Percentiles rank a stretch among this genome's conserved stretches.
These are phyloP conservation scores for Rhizopus microsporus DNA, from an alignment of 371 early-diverging fungal genomes.

Conservation along the genomic window DNA sequence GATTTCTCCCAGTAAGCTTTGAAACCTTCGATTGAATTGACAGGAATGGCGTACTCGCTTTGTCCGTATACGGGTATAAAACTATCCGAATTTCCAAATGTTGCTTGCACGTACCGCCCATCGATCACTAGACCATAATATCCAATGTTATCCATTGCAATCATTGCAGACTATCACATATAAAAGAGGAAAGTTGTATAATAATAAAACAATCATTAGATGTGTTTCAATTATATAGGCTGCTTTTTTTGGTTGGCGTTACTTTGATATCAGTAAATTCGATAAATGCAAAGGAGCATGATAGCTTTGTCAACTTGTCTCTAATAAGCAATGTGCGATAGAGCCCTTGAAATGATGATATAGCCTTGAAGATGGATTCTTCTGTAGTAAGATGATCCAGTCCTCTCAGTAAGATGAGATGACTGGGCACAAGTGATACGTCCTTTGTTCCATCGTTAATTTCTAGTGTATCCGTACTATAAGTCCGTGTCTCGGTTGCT, in stretches of 20 bases:
- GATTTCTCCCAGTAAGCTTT: conserved; percentile 57
- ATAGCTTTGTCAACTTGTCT: conserved; percentile 56
- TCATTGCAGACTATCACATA: conserved; percentile 26
- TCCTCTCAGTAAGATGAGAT: conserved; percentile 49
- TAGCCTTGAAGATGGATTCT: conserved; percentile 44
- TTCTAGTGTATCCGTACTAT: conserved; percentile 34
- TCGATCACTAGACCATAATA: conserved; percentile 38
- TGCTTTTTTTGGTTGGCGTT: conserved; percentile 1
- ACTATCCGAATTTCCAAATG: conserved; percentile 51
- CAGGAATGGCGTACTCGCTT: conserved; percentile 46
- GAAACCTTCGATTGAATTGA: conserved; percentile 36
- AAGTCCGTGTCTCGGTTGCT: conserved; percentile 32
- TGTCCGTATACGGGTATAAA: conserved; percentile 57
- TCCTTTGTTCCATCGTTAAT: conserved; percentile 60
- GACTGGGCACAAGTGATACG: conserved; percentile 37
- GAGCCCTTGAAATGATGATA: conserved; percentile 29
- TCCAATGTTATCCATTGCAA: conserved; percentile 24
- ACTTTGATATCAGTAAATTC: conserved; percentile 47
- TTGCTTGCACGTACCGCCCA: conserved; percentile 29
- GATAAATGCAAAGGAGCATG: conserved; percentile 61
- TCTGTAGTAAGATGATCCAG: conserved; percentile 58
- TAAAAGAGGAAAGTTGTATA: not conserved
- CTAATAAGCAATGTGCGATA: conserved; percentile 46
- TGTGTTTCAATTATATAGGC: no score
- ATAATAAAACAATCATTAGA: not conserved